Base-by-base conservation (phyloP, 192 early-diverging fungal genomes). In the Coemansia sp. region DNA sequence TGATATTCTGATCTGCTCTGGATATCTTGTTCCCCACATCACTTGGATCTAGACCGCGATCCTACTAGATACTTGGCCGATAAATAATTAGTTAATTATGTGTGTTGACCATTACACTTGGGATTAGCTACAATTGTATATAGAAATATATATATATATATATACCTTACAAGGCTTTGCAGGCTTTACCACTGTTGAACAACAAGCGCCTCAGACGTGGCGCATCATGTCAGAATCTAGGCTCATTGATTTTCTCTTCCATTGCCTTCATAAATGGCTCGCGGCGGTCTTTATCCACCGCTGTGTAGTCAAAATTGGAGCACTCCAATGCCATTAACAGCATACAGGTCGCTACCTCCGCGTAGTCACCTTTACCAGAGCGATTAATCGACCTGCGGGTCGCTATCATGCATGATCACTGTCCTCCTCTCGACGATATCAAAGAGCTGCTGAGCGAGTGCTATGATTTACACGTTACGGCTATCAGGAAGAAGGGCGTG, bases 1-100 rank as follows among this genome's bases (percentile, higher is more conserved):
- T 22, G 49, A 52, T 52, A 52, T 52, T 52, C 49, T 52, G 49
- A 52, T 52, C 49, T 52, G 7, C 49, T 52, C 10, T 8, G 49
- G 49, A 52, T 52, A 52, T 52, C 22, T 10, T 22, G 49, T 52
- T 52, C 49, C 42, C 44, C 44, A 47, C 44, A 47, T 18, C 44
- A 20, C 43, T 44, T 44, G 43, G 8, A 52, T 52, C 49, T 52
- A 52, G 49, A 52, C 49, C 46, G 7, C 46, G 12, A 41, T 16
- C 12, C 43, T 11, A 8, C 49, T 52, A 20, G n/a, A 20, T 52
- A 52, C 9, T 52, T 52, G n/a, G 49, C 2, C 4, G 12, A 44
- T 44, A 44, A 16, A 44, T 0, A 44, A 15, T 15, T 15, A 16
- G 18, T 44, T 44, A 13, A 44, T 44, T 12, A 16, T 16, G 43